phyloP scores from a whole-genome alignment of 2,329 filamentous ascomycete species.

The Venturia carpophila region DNA sequence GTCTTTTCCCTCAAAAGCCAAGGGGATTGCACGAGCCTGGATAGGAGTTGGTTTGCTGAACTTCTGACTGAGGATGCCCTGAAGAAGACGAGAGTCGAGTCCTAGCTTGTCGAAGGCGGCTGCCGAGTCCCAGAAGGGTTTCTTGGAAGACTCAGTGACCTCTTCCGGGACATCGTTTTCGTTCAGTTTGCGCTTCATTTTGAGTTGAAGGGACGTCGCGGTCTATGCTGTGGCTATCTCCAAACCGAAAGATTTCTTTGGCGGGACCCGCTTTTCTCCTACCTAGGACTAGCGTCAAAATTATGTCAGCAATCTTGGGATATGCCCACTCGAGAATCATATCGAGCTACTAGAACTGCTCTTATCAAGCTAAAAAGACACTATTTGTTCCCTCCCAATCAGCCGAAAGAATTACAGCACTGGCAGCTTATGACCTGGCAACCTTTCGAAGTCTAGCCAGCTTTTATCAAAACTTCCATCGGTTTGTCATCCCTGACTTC shows the following conservation, averaged over 20 bases:
- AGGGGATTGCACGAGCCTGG: constrained; percentile 77
- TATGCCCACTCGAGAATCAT: too few species aligned
- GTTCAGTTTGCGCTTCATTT: constrained; percentile 44
- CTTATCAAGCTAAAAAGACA: too few species aligned
- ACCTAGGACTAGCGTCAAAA: neutral
- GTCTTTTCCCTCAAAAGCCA: constrained; percentile 81
- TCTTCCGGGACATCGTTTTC: constrained; percentile 40
- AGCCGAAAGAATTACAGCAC: too few species aligned
- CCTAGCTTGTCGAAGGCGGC: constrained; percentile 65
- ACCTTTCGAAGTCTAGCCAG: too few species aligned
- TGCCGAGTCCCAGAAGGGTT: constrained; percentile 19
- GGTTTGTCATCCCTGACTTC: too few species aligned
- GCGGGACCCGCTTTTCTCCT: neutral
- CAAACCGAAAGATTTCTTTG: constrained; percentile 1
- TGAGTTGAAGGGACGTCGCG: neutral
- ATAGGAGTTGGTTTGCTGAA: constrained; percentile 84
- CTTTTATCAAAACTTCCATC: too few species aligned
- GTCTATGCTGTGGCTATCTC: neutral
- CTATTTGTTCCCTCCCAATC: too few species aligned
- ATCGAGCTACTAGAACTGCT: too few species aligned
- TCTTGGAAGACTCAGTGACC: constrained; percentile 20
- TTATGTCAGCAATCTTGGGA: constrained; percentile 3
- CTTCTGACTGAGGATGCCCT: constrained; percentile 75
- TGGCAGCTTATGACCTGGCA: too few species aligned
- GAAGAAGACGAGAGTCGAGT: constrained; percentile 76